Evolutionary conservation across 352 stramenopile genomes (phyloP).

Genomic region (Phytopythium kandeliae): DNA sequence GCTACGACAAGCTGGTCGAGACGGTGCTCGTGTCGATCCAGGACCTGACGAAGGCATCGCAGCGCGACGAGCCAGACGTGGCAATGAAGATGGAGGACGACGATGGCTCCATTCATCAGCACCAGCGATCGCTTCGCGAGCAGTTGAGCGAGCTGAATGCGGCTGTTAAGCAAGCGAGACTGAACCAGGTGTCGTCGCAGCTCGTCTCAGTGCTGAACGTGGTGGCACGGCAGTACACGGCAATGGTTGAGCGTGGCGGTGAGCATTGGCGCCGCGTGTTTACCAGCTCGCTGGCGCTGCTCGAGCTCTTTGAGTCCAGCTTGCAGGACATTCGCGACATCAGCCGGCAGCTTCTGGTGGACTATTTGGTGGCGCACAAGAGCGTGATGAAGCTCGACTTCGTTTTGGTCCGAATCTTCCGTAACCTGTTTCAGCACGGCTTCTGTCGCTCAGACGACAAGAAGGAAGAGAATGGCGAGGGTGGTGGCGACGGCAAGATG

Average conservation of each 20-base stretch:
- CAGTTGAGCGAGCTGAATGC: slow-evolving; percentile 41
- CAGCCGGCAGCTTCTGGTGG: slow-evolving; percentile 71
- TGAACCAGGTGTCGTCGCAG: slow-evolving; percentile 67
- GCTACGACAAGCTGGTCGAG: slow-evolving; percentile 69
- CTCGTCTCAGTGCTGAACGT: slow-evolving; percentile 37
- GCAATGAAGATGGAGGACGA: slow-evolving; percentile 12
- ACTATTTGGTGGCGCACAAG: slow-evolving; percentile 84
- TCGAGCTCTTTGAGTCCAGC: slow-evolving; percentile 59
- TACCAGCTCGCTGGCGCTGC: slow-evolving; percentile 33
- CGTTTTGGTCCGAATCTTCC: slow-evolving; percentile 94
- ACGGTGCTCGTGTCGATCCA: slow-evolving; percentile 78
- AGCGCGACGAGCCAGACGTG: slow-evolving; percentile 10
- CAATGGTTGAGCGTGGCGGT: slow-evolving; percentile 21
- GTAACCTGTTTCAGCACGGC: slow-evolving; percentile 94
- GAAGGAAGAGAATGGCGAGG: slow-evolving; percentile 85
- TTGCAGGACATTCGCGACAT: slow-evolving; percentile 65
- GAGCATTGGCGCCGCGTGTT: slow-evolving; percentile 27
- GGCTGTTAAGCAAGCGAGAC: slow-evolving; percentile 60
- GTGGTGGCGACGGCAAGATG: slow-evolving; percentile 83
- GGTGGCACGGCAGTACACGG: slow-evolving; percentile 43
- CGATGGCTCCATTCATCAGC: slow-evolving; percentile 5
- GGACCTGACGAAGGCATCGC: slow-evolving; percentile 56
- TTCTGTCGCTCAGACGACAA: slow-evolving; percentile 91
- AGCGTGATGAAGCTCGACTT: slow-evolving; percentile 95
- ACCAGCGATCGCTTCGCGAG: slow-evolving; percentile 27